Base-by-base conservation (phyloP, 1,139 yeast species). In the Nakaseomyces bracarensis region DNA sequence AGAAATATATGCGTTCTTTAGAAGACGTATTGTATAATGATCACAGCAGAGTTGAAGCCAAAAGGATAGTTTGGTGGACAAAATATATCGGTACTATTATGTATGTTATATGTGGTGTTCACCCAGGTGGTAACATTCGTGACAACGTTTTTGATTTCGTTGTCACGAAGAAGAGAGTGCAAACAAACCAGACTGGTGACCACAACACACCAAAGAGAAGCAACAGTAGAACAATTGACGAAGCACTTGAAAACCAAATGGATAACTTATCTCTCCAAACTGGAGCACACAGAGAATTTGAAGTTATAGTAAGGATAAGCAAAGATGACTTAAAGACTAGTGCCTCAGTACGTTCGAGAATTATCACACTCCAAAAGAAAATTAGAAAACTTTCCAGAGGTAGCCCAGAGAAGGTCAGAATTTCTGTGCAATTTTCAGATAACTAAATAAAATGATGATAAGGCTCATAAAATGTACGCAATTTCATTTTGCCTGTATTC, bases 81-180 rank as follows among this genome's bases (percentile, higher is more conserved):
- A 69, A 73, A 50, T 77, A 75, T 50, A 67, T 76, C 47, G 86
- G 86, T 22, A 73, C 77, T 43, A 68, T 79, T 49, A 77, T 79
- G 82, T 79, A 75, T 58, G 81, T 79, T 35, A 72, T 79, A 36
- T 80, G 85, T 55, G 84, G 84, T 54, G 79, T 79, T 39, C 81
- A 77, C 55, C 86, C 86, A 3, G 85, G 85, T 42, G 86, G 85
- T 22, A 76, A 75, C 52, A 77, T 79, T 34, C 67, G 81, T 50
- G 79, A 75, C 22, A 72, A 75, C 27, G 71, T 73, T 7, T 68
- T 75, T 49, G 61, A 66, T 45, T 67, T 67, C 50, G 55, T 54
- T 40, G 59, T 67, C 34, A 52, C 51, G 19, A 58, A 53, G 41
- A 62, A 57, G 19, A 29, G 62, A 58, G 18, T 49, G 47, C 25